Evolutionary conservation across 441 rosid species (phyloP).

Genomic region (Bruguiera hainesii): DNA sequence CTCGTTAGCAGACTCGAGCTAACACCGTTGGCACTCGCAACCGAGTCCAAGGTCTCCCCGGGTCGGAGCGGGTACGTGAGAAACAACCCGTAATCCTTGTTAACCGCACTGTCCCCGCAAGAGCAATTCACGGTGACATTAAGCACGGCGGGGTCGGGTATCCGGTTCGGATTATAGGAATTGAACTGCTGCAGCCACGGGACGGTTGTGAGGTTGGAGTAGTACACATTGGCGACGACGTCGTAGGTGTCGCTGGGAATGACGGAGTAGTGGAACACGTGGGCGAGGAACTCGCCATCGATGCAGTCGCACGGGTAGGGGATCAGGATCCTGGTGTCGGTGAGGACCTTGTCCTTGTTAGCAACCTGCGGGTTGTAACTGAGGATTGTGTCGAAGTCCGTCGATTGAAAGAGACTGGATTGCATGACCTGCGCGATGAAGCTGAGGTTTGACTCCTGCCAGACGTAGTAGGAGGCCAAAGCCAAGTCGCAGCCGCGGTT

Average conservation of each 20-base stretch:
- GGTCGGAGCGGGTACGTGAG: conserved; percentile 52
- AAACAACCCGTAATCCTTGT: conserved; percentile 53
- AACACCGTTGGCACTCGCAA: conserved; percentile 30
- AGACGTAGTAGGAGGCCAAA: conserved; percentile 58
- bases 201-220: conserved; percentile 43
- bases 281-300: conserved; percentile 38
- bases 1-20: conserved; percentile 29
- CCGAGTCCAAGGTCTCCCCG: conserved; percentile 29
- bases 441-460: conserved; percentile 31
- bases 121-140: conserved; percentile 66
- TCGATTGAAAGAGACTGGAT: conserved; percentile 13
- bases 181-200: conserved; percentile 31
- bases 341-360: conserved; percentile 26
- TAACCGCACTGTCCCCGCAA: conserved; percentile 38
- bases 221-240: conserved; percentile 25
- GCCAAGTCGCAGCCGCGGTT: conserved; percentile 39
- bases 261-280: conserved; percentile 34
- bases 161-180: conserved; percentile 21
- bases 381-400: conserved; percentile 32
- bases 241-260: conserved; percentile 29
- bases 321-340: conserved; percentile 32
- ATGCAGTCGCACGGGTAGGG: conserved; percentile 67
- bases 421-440: conserved; percentile 33
- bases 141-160: conserved; percentile 39
- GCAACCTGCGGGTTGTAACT: conserved; percentile 31